These are phyloP conservation scores for Ceratobasidium sp. DNA, from an alignment of 1,284 basidiomycete genomes.

Conservation along the genomic window DNA sequence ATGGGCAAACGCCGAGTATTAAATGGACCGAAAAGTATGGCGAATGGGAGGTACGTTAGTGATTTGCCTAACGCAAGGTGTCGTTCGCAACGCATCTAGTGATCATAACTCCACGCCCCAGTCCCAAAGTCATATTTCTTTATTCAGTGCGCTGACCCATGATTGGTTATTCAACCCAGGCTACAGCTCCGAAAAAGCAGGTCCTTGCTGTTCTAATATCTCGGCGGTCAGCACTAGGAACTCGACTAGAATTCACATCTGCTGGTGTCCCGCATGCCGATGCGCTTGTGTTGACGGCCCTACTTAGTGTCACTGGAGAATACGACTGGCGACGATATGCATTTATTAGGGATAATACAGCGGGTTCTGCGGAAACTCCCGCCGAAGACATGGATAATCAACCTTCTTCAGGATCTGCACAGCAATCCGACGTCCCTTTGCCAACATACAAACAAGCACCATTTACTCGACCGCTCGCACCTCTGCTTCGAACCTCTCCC, in stretches of 20 bases:
- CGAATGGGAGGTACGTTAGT: slow-evolving; percentile 31
- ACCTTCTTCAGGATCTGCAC: neutral
- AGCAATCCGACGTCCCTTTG: neutral
- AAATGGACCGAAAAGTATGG: slow-evolving; percentile 24
- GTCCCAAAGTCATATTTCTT: neutral
- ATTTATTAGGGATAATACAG: neutral
- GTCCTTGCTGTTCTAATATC: slow-evolving; percentile 19
- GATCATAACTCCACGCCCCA: too few relatives aligned
- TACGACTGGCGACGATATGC: slow-evolving; percentile 24
- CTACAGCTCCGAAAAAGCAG: slow-evolving; percentile 10
- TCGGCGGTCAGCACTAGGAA: slow-evolving; percentile 12
- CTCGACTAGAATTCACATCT: slow-evolving; percentile 19
- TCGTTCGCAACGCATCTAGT: neutral
- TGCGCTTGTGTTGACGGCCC: slow-evolving; percentile 19
- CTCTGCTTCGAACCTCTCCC: neutral
- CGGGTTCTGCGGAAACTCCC: neutral
- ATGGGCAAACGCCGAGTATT: slow-evolving; percentile 21
- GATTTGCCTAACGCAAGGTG: neutral
- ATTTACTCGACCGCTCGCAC: slow-evolving; percentile 26
- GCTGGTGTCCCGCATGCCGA: neutral
- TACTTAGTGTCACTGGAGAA: slow-evolving; percentile 19
- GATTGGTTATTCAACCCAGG: neutral
- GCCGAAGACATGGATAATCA: neutral
- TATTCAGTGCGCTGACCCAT: neutral
- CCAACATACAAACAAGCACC: slow-evolving; percentile 25